Evolutionary conservation across 805 yeast species (phyloP).

Genomic region (Myxozyma mucilagina): DNA sequence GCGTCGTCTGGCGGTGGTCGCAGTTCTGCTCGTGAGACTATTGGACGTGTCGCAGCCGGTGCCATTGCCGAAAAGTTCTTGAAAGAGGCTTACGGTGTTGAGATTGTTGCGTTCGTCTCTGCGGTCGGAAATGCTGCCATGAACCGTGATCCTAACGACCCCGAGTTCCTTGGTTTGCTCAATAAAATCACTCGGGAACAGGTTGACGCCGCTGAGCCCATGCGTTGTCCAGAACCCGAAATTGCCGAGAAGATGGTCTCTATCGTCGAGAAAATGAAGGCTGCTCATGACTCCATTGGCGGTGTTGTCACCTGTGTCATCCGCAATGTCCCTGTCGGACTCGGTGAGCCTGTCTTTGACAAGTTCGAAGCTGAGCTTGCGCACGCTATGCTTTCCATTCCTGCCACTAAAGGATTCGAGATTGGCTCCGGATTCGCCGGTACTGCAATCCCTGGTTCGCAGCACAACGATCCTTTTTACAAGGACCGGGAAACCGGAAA

Average conservation of each 20-base stretch:
- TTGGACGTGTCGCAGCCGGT: slow-evolving; percentile 98
- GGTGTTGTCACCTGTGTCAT: slow-evolving; percentile 98
- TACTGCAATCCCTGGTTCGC: slow-evolving; percentile 83
- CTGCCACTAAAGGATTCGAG: slow-evolving; percentile 98
- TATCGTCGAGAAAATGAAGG: slow-evolving; percentile 83
- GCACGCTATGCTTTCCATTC: slow-evolving; percentile 96
- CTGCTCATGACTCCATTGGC: slow-evolving; percentile 88
- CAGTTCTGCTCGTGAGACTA: slow-evolving; percentile 95
- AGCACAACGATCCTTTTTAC: slow-evolving; percentile 87
- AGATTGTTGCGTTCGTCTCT: slow-evolving; percentile 95
- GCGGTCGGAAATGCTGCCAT: slow-evolving; percentile 81
- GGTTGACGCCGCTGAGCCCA: slow-evolving; percentile 85
- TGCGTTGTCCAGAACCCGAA: slow-evolving; percentile 84
- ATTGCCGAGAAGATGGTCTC: slow-evolving; percentile 78
- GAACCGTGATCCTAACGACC: slow-evolving; percentile 60
- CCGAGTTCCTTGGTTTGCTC: slow-evolving; percentile 65
- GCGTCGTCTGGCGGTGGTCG: slow-evolving; percentile 98
- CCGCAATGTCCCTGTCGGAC: slow-evolving; percentile 90
- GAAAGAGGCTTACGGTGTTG: slow-evolving; percentile 72
- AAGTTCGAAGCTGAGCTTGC: slow-evolving; percentile 93
- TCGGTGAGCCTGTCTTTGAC: slow-evolving; percentile 97
- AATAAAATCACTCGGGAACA: slow-evolving; percentile 80
- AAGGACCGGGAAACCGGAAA: slow-evolving; percentile 58
- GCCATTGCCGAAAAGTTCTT: slow-evolving; percentile 95
- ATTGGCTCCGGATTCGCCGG: slow-evolving; percentile 96